Evolutionary conservation across 2,329 filamentous ascomycete genomes (phyloP).

Genomic region (Aspergillus versicolor): DNA sequence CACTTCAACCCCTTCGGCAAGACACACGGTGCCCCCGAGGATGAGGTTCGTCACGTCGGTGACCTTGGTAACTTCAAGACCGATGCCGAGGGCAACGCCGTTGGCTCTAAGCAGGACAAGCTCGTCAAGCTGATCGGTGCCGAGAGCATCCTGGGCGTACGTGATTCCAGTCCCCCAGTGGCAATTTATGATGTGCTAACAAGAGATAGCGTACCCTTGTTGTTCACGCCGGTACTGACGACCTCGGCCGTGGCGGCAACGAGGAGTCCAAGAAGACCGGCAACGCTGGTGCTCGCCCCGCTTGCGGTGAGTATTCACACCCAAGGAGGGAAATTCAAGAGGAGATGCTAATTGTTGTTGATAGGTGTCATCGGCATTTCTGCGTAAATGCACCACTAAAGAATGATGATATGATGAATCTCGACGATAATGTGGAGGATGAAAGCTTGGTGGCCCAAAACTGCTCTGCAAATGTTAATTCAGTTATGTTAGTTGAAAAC

Average conservation of each 20-base stretch:
- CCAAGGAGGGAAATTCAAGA: background rate
- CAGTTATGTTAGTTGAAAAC: conserved; percentile 18
- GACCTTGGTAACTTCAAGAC: conserved; percentile 98
- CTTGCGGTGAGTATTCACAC: conserved; percentile 69
- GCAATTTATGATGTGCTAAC: conserved; percentile 13
- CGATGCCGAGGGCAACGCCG: conserved; percentile 85
- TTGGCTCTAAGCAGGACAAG: conserved; percentile 76
- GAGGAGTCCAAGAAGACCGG: conserved; percentile 98
- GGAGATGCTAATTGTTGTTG: background rate
- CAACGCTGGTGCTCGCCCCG: conserved; percentile 88
- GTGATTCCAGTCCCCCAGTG: conserved; percentile 21
- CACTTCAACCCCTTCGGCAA: conserved; percentile 98
- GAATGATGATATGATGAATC: conserved; percentile 13
- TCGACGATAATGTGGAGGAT: conserved; percentile 16
- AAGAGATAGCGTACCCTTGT: conserved; percentile 78
- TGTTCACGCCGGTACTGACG: conserved; percentile 91
- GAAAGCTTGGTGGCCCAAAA: conserved; percentile 13
- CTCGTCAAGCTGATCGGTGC: conserved; percentile 94
- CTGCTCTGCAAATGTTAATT: conserved; percentile 1
- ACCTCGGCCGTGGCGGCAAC: conserved; percentile 87
- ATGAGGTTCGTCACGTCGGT: conserved; percentile 88
- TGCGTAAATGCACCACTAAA: conserved; percentile 51
- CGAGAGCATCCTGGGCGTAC: conserved; percentile 89
- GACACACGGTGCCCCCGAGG: conserved; percentile 82
- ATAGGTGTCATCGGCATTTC: conserved; percentile 86